These are phyloP conservation scores for Lentinus brumalis DNA, from an alignment of 768 basidiomycete genomes.

Conservation along the genomic window DNA sequence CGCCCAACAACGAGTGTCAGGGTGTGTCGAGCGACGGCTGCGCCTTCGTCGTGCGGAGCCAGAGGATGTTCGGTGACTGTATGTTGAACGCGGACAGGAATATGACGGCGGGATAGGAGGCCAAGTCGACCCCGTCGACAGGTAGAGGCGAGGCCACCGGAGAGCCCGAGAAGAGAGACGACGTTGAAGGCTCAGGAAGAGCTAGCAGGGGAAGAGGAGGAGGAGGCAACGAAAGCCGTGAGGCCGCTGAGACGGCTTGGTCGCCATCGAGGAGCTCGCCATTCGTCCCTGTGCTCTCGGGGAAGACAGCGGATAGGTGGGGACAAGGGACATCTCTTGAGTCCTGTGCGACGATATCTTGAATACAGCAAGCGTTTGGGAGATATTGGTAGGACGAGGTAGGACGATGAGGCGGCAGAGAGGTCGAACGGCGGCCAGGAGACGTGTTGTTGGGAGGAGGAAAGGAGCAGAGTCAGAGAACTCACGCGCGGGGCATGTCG, in stretches of 20 bases:
- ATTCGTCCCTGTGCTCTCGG: background rate
- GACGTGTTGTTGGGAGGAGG: conserved; percentile 4
- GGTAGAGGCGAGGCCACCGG: conserved; percentile 9
- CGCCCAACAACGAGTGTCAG: conserved; percentile 76
- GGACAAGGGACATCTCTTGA: conserved; percentile 1
- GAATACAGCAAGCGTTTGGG: conserved; percentile 3
- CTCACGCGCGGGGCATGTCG: background rate
- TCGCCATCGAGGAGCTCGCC: conserved; percentile 12
- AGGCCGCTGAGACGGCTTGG: conserved; percentile 17
- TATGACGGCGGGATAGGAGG: conserved; percentile 68
- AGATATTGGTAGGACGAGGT: background rate
- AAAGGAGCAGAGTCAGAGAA: background rate
- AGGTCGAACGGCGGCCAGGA: background rate
- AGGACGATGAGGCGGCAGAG: background rate
- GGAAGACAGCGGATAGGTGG: background rate
- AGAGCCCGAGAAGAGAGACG: background rate
- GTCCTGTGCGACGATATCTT: conserved; percentile 1
- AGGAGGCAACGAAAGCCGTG: conserved; percentile 8
- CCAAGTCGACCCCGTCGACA: conserved; percentile 9
- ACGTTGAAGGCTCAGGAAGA: conserved; percentile 10
- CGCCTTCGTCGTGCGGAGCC: conserved; percentile 67
- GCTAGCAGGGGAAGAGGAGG: background rate
- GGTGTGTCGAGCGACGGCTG: conserved; percentile 67
- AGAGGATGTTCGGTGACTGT: conserved; percentile 21
- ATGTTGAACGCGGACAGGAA: conserved; percentile 70